Evolutionary conservation across 192 early-diverging fungal genomes (phyloP), one percentile per base, ranked within the genome.

Genomic region (Entomortierella parvispora): DNA sequence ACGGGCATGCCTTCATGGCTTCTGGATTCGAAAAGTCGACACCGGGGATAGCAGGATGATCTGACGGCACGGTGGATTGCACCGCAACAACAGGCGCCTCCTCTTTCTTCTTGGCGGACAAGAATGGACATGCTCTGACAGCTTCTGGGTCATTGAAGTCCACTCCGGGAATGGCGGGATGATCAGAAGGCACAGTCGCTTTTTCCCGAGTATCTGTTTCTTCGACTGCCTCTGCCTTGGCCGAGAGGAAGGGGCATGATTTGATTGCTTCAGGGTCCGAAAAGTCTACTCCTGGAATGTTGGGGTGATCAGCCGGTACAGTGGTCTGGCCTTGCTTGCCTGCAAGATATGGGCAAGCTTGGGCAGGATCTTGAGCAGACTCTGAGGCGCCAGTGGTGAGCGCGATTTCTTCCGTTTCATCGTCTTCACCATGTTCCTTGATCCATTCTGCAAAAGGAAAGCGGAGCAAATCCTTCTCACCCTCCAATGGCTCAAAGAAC

Each of bases 11-110:
- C 11, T 68, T 68, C 8, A 48, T 26, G 3, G 74, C 74, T 22
- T 68, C 74, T 4, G 74, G 61, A 42, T 63, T 46, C 2, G 74
- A 64, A 46, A 77, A 68, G 26, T 77, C 58, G 4, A 77, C 65
- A 20, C 74, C 74, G 0, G 74, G 74, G 23, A 77, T 77, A 25
- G 28, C 44, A n/a, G 74, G 74, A 29, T 77, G 74, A 43, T 77
- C 66, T 12, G 65, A 5, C 32, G 64, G 71, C 17, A 71, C 46
- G n/a, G 54, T 50, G 7, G 22, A 28, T 10, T 48, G 20, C 22
- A 4, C 17, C 7, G 1, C 22, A 8, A 32, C 28, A 29, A 11
- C 26, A 48, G 29, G 14, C 33, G 45, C 25, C 22, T 23, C 31
- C 31, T 18, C 18, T 11, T 20, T 14, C 33, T 58, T 48, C 50